Evolutionary conservation across 306 rosid species (phyloP), one percentile per base, ranked within the genome.

Genomic region (Vigna angularis): DNA sequence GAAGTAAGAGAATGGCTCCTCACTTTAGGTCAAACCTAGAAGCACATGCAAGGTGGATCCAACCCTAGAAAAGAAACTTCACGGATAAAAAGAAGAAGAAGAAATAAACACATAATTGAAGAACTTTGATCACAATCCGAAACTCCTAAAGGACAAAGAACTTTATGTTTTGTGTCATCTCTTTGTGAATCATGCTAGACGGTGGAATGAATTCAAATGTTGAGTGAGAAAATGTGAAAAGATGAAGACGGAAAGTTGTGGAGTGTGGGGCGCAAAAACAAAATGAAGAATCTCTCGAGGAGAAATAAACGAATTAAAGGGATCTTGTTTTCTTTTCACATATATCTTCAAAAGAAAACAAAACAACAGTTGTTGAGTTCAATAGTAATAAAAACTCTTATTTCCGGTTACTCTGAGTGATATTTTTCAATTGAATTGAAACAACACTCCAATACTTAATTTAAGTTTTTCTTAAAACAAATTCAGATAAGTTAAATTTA

Each of bases 31-130:
- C 72, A 74, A 56, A 57, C 65, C 36, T n/a, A 1, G 72, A 81
- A 74, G 81, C 69, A 49, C 61, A 74, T 45, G 72, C 58, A 58
- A 11, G 71, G 70, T 78, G 87, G 90, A 86, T 84, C 86, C 84
- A 53, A 51, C 67, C 66, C 70, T 55, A 4, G 30, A 36, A 72
- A 73, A 75, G 30, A 59, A 81, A 66, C 3, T 51, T 64, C 30
- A 62, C 9, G n/a, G 15, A 61, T 50, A 49, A 61, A 74, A 74
- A 42, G 45, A 8, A 61, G 22, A 42, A 68, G 14, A 47, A 15
- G 58, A 52, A 26, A 66, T 16, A 13, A 10, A 4, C 47, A 42
- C 3, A 42, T 30, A 50, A 53, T 55, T 48, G 40, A 42, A 17
- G 14, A 64, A 64, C 70, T 57, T 69, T 48, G 66, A 68, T 71